Base-by-base conservation (phyloP, 2,329 filamentous ascomycete species). In the Paradendryphiella salina region DNA sequence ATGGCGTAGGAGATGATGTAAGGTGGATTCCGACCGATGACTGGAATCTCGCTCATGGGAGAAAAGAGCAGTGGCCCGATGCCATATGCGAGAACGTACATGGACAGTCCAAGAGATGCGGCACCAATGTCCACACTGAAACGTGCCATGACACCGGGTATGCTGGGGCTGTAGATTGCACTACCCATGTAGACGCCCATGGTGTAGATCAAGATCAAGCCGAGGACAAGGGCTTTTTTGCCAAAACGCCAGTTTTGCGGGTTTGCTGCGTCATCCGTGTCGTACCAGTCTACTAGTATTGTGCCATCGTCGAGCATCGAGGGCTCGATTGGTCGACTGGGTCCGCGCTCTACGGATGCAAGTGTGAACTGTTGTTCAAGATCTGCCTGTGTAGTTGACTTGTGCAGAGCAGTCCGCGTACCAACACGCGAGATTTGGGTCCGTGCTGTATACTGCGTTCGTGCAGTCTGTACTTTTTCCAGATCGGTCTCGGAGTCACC, bases 1-100 rank as follows among this genome's bases (percentile, higher is more conserved):
- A 89, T 74, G 50, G 81, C 80, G 74, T 89, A 86, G 8, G 85
- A 86, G 57, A 82, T 67, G 29, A 87, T 80, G 69, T 90, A 90
- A 5, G 86, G 81, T 0, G 83, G 82, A 60, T 85, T 89, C 5
- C 87, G 79, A 2, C 87, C 87, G 42, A 89, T 80, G 37, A 78
- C 66, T 0, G 86, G 85, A 17, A 89, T 82, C 71, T 90, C 87
- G 40, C 78, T 82, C 34, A 89, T 70, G 0, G 87, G 87, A 0
- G 83, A 84, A 72, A 83, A 88, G 18, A 89, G 54, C 20, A 89
- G 70, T 0, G 86, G 85, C 0, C 85, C 86, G 13, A 85, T 71
- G 10, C 85, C 85, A 54, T 77, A 76, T 1, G 82, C 85, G 0
- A 86, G 72, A 1, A 87, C 84, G 62, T 86, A 87, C 50, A 87